phyloP scores from a whole-genome alignment of 169 alveolate species.

The Pseudocohnilembus persalinus region DNA sequence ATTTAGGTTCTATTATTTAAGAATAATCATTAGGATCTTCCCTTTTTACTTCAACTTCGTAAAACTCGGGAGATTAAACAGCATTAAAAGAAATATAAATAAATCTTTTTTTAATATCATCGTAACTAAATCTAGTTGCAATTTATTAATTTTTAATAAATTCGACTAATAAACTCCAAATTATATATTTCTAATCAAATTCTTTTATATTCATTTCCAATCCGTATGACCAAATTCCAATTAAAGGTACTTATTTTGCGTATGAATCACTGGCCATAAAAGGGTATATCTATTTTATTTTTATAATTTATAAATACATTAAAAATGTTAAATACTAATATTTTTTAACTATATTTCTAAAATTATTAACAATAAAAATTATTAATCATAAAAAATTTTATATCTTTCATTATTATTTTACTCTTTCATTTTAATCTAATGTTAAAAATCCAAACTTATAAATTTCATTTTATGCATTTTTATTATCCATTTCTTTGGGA shows the following conservation, averaged over 20 bases:
- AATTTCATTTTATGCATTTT: too few relatives aligned
- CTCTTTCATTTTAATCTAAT: constrained; percentile 14
- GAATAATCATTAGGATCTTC: background rate
- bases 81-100: constrained; percentile 8
- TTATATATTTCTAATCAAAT: background rate
- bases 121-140: background rate
- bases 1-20: background rate
- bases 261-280: constrained; percentile 5
- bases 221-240: constrained; percentile 31
- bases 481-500: background rate
- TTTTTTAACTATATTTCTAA: too few relatives aligned
- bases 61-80: background rate
- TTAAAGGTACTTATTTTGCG: background rate
- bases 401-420: background rate
- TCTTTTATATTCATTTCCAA: background rate
- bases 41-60: background rate
- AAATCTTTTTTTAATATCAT: background rate
- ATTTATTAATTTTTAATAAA: constrained; percentile 8
- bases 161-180: constrained; percentile 21
- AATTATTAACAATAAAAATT: too few relatives aligned
- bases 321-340: background rate
- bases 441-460: constrained; percentile 17
- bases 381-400: too few relatives aligned
- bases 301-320: too few relatives aligned
- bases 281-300: constrained; percentile 5